Base-by-base conservation (phyloP, 371 early-diverging fungal species). In the Mucor plumbeus region DNA sequence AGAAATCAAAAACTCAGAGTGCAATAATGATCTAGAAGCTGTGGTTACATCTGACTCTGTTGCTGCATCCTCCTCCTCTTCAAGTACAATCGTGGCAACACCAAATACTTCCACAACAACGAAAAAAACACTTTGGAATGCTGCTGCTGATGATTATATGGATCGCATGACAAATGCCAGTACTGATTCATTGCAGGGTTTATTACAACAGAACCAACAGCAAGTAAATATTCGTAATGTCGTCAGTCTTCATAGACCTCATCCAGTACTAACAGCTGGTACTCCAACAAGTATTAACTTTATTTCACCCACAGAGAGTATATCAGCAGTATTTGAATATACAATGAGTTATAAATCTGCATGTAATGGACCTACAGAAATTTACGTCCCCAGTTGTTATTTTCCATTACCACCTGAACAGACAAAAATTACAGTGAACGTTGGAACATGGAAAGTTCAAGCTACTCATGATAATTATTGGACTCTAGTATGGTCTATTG, bases 221-320 rank as follows among this genome's bases (percentile, higher is more conserved):
- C 41, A 64, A n/a, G 5, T 19, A 4, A 76, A 78, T 63, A 62
- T 50, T 44, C 70, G 79, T 11, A 64, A 79, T 40, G 54, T 81
- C 4, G 36, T 75, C 34, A 67, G 77, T 50, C 40, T 84, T 0
- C 77, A 80, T 56, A 64, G 84, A 48, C 82, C 82, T 6, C 76
- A 77, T 62, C 74, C 80, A 15, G 60, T 48, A 6, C 26, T 61
- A 1, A 74, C 74, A 13, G 70, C 80, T 14, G 84, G 84, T 10
- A 61, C 53, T 35, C 82, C 84, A 4, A n/a, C 63, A 19, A 47
- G 64, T 0, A 74, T 78, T 17, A 48, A 70, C 15, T 77, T 70
- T 47, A 54, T 59, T 9, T 70, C 80, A 33, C 80, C 80, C 10
- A 79, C 80, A 15, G 33, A 63, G 17, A 69, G 56, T 9, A 15